phyloP scores from a whole-genome alignment of 495 filamentous ascomycete species.

The Hypoxylon perforatum region DNA sequence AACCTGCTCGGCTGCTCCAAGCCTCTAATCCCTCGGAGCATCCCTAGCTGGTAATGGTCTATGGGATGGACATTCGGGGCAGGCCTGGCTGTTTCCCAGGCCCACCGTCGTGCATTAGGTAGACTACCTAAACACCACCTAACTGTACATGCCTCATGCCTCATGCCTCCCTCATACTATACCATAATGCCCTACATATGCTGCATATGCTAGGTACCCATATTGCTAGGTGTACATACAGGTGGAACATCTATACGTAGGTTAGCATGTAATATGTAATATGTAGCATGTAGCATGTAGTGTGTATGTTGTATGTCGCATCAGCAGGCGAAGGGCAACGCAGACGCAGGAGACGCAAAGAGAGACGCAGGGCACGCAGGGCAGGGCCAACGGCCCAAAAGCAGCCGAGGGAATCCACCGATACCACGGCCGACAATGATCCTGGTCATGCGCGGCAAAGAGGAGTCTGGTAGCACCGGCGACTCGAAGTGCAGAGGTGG shows the following conservation, averaged over 20 bases:
- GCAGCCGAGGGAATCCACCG: constrained; percentile 30
- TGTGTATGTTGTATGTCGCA: constrained; percentile 1
- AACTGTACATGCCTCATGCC: not conserved
- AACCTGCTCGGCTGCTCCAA: constrained; percentile 7
- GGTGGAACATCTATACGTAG: too few species aligned
- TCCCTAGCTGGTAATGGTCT: constrained; percentile 34
- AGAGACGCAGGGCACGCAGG: not conserved
- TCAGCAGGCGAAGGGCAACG: constrained; percentile 34
- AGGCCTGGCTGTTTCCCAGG: constrained; percentile 36
- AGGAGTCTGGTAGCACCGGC: constrained; percentile 28
- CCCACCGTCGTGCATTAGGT: constrained; percentile 47
- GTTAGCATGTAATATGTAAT: too few species aligned
- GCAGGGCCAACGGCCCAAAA: constrained; percentile 10
- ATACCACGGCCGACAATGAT: constrained; percentile 41
- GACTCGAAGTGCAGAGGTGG: constrained; percentile 42
- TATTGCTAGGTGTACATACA: too few species aligned
- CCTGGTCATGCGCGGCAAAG: constrained; percentile 48
- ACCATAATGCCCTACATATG: too few species aligned
- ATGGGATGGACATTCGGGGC: constrained; percentile 24
- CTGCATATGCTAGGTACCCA: too few species aligned
- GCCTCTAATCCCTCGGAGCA: constrained; percentile 39
- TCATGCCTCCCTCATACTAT: too few species aligned
- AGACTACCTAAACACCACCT: constrained; percentile 31
- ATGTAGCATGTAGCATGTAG: not conserved
- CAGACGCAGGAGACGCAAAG: constrained; percentile 23